Conservation (phyloP, 352 stramenopile species). For the Globisporangium irregulare region DNA sequence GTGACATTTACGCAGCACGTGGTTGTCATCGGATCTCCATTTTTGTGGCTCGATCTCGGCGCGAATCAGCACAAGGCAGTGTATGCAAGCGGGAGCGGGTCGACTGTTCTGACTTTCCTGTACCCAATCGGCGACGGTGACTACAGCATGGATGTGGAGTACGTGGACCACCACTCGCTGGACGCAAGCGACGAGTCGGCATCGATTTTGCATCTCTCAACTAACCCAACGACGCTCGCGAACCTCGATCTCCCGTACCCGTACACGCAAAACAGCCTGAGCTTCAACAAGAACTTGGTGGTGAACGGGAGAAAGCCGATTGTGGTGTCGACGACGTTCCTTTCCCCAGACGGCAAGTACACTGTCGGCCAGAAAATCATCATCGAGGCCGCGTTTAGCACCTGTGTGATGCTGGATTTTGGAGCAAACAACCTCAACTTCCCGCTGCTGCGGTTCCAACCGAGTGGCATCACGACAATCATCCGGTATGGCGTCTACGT, state of each 20-base stretch:
- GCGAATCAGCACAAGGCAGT: constrained; percentile 38
- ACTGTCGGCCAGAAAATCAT: constrained; percentile 50
- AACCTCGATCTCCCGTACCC: constrained; percentile 70
- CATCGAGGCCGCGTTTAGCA: constrained; percentile 64
- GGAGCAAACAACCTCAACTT: constrained; percentile 24
- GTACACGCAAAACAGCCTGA: constrained; percentile 58
- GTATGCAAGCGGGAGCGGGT: constrained; percentile 55
- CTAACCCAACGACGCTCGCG: constrained; percentile 62
- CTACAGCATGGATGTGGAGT: constrained; percentile 74
- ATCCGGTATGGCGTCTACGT: constrained; percentile 59
- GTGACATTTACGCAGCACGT: constrained; percentile 75
- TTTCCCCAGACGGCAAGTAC: constrained; percentile 66
- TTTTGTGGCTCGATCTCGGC: constrained; percentile 73
- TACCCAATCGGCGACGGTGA: constrained; percentile 72
- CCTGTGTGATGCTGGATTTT: constrained; percentile 51
- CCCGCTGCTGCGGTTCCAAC: constrained; percentile 56
- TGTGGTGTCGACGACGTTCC: constrained; percentile 46
- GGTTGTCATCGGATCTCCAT: constrained; percentile 50
- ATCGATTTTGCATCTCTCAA: constrained; percentile 56
- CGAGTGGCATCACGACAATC: constrained; percentile 44
- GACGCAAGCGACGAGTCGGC: constrained; percentile 49
- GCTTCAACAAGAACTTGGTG: constrained; percentile 63
- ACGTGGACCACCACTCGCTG: constrained; percentile 81
- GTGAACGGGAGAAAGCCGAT: constrained; percentile 69
- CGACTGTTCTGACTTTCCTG: constrained; percentile 49